These are phyloP conservation scores for Colletotrichum siamense DNA, from an alignment of 2,329 filamentous ascomycete genomes.

Conservation along the genomic window DNA sequence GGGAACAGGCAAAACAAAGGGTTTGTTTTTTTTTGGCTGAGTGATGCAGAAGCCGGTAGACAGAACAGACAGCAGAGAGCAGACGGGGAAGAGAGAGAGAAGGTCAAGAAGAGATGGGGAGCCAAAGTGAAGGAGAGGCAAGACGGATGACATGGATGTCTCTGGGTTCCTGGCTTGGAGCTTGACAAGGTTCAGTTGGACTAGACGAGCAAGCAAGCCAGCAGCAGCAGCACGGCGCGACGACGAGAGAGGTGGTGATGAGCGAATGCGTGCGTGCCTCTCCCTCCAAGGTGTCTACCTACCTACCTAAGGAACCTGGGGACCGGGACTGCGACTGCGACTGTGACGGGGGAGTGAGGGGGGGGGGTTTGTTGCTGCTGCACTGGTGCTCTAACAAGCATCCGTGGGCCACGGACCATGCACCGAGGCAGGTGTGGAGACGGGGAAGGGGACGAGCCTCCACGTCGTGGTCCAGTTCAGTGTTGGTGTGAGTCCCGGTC, in stretches of 20 bases:
- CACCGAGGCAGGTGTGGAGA: not conserved
- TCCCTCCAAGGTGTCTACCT: not conserved
- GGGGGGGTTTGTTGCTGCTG: not conserved
- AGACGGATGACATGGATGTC: conserved; percentile 16
- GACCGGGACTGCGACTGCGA: not conserved
- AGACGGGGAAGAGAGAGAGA: not conserved
- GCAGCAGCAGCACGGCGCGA: not conserved
- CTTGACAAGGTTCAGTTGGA: not conserved
- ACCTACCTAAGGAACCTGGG: not conserved
- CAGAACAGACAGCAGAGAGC: not conserved
- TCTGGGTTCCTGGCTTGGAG: not conserved
- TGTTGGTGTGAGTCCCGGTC: not conserved
- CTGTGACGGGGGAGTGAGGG: not conserved
- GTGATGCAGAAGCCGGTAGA: not conserved
- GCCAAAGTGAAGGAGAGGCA: not conserved
- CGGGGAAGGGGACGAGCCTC: not conserved
- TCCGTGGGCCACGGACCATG: not conserved
- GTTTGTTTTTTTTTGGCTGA: conserved; percentile 4
- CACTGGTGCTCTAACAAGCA: conserved; percentile 2
- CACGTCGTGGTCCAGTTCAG: not conserved
- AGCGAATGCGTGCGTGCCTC: not conserved
- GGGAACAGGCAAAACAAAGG: conserved; percentile 1
- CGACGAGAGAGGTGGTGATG: not conserved
- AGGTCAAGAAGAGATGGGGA: not conserved
- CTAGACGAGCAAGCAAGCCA: not conserved